phyloP scores from a whole-genome alignment of 164 flowering plant genomes.

The Paratinospora sagittata region DNA sequence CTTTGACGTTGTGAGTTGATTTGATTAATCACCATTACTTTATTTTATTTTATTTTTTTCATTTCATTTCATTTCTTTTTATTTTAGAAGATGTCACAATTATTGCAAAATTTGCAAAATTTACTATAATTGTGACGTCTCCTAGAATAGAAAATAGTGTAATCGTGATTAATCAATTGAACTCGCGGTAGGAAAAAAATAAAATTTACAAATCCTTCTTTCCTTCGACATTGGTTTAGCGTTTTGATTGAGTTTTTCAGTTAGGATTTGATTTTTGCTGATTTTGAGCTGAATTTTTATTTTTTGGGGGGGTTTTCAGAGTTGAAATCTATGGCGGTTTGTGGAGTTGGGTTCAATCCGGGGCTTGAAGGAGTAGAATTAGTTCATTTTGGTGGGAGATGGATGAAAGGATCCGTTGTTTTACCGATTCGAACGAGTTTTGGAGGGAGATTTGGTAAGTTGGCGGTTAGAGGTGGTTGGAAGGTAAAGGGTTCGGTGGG shows the following conservation, averaged over 20 bases:
- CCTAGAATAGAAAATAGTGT: too few species aligned
- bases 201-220: too few species aligned
- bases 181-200: too few species aligned
- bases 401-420: conserved; percentile 25
- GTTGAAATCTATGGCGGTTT: conserved; percentile 41
- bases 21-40: too few species aligned
- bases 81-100: too few species aligned
- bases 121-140: too few species aligned
- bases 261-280: background rate
- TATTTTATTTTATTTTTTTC: too few species aligned
- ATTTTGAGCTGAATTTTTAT: background rate
- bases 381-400: conserved; percentile 19
- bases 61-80: too few species aligned
- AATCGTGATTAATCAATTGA: too few species aligned
- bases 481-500: conserved; percentile 28
- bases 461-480: conserved; percentile 6
- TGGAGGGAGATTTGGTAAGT: conserved; percentile 3
- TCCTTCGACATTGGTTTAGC: too few species aligned
- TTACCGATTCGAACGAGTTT: conserved; percentile 7
- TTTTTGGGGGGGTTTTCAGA: conserved; percentile 7
- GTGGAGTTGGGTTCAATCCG: conserved; percentile 31
- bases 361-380: conserved; percentile 24
- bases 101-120: too few species aligned
- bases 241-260: background rate
- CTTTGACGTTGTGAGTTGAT: too few species aligned